phyloP scores from a whole-genome alignment of 345 rosid genomes.

The Eucalyptus paniculata region DNA sequence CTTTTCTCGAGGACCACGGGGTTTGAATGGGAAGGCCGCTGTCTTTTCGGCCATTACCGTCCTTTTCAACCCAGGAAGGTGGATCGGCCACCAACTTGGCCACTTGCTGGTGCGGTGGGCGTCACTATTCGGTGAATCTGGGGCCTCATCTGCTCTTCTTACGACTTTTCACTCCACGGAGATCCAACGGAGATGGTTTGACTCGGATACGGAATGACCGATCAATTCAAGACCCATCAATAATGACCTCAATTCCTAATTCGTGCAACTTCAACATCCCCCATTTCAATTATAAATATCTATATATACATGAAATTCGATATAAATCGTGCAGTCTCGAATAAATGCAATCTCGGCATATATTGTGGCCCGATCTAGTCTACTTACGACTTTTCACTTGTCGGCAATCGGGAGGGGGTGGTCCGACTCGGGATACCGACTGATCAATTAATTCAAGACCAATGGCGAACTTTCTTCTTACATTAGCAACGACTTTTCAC shows the following conservation, averaged over 20 bases:
- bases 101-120: neutral
- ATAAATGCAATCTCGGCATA: too few relatives aligned
- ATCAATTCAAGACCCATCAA: neutral
- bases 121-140: neutral
- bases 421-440: neutral
- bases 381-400: neutral
- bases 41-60: neutral
- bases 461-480: too few relatives aligned
- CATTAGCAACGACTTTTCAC: too few relatives aligned
- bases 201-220: neutral
- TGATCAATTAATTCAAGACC: too few relatives aligned
- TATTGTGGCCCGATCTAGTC: too few relatives aligned
- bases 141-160: neutral
- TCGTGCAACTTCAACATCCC: neutral
- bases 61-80: neutral
- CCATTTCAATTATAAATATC: neutral
- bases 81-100: neutral
- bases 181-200: neutral
- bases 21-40: neutral
- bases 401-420: neutral
- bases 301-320: too few relatives aligned
- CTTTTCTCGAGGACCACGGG: neutral
- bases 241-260: neutral
- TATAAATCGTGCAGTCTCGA: too few relatives aligned
- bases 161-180: neutral